Evolutionary conservation across 345 rosid genomes (phyloP).

Genomic region (Salix dunnii): DNA sequence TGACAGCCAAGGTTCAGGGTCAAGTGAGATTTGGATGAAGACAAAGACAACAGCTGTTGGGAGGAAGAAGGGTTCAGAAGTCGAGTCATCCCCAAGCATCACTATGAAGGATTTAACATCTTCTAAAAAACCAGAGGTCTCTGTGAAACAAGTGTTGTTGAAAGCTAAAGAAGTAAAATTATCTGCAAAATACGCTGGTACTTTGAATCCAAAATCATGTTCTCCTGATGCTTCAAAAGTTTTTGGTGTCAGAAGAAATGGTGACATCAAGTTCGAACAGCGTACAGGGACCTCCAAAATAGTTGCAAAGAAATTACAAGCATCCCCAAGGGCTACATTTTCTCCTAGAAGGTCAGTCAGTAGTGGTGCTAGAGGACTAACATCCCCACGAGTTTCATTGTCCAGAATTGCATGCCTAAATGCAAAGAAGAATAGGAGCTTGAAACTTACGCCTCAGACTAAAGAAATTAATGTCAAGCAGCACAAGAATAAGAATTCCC

Average conservation of each 20-base stretch:
- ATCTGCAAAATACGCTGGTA: constrained; percentile 26
- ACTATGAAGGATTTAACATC: constrained; percentile 27
- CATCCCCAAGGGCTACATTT: constrained; percentile 8
- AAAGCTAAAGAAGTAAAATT: constrained; percentile 33
- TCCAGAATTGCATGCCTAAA: constrained; percentile 33
- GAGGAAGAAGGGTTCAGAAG: constrained; percentile 2
- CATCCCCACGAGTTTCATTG: constrained; percentile 26
- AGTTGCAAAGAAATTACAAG: constrained; percentile 28
- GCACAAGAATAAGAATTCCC: constrained; percentile 25
- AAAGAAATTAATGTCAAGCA: constrained; percentile 8
- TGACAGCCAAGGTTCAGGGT: constrained; percentile 1
- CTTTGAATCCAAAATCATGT: constrained; percentile 35
- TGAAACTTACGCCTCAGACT: constrained; percentile 23
- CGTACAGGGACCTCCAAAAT: constrained; percentile 22
- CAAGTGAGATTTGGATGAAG: background rate
- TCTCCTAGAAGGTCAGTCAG: constrained; percentile 9
- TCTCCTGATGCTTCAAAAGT: constrained; percentile 27
- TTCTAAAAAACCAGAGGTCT: constrained; percentile 22
- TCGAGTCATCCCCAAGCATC: background rate
- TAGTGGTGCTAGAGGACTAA: constrained; percentile 11
- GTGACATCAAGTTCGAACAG: constrained; percentile 30
- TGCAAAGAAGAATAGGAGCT: constrained; percentile 32
- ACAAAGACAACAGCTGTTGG: background rate
- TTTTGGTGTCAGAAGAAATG: constrained; percentile 24
- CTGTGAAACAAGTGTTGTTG: constrained; percentile 25